phyloP scores from a whole-genome alignment of 768 basidiomycete genomes.

The Rubroboletus satanas region DNA sequence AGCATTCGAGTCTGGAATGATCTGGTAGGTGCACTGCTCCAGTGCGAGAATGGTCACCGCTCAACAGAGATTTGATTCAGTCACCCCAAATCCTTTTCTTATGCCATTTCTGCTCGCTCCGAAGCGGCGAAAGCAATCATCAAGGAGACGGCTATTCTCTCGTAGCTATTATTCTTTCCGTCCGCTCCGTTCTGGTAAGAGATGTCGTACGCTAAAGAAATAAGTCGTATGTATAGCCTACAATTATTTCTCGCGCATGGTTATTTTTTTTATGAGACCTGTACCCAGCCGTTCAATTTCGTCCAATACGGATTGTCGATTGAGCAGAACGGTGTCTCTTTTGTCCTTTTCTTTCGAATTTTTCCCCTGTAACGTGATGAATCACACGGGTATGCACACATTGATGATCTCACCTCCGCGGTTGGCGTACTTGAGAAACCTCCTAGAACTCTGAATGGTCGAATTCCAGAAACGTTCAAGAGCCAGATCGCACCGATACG shows the following conservation, averaged over 20 bases:
- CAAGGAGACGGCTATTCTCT: constrained; percentile 26
- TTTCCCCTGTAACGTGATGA: constrained; percentile 16
- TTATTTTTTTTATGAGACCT: constrained; percentile 57
- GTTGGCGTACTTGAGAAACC: constrained; percentile 71
- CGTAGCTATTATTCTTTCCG: constrained; percentile 4
- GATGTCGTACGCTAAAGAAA: not conserved
- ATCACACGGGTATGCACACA: not conserved
- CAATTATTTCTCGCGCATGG: constrained; percentile 7
- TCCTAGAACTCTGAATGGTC: constrained; percentile 76
- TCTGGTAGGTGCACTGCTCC: constrained; percentile 20
- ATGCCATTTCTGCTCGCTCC: constrained; percentile 30
- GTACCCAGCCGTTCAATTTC: constrained; percentile 77
- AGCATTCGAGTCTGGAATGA: constrained; percentile 29
- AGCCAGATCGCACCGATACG: constrained; percentile 87
- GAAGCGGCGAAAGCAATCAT: constrained; percentile 25
- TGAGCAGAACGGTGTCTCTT: constrained; percentile 54
- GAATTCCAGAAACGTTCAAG: constrained; percentile 54
- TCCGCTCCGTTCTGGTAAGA: not conserved
- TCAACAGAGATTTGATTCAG: constrained; percentile 15
- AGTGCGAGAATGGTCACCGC: not conserved
- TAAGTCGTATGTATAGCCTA: not conserved
- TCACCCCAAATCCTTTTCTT: constrained; percentile 31
- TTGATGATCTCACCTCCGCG: constrained; percentile 27
- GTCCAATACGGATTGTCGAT: constrained; percentile 58
- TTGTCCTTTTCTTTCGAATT: constrained; percentile 48